phyloP scores from a whole-genome alignment of 441 rosid species.

The Jatropha podagrica region DNA sequence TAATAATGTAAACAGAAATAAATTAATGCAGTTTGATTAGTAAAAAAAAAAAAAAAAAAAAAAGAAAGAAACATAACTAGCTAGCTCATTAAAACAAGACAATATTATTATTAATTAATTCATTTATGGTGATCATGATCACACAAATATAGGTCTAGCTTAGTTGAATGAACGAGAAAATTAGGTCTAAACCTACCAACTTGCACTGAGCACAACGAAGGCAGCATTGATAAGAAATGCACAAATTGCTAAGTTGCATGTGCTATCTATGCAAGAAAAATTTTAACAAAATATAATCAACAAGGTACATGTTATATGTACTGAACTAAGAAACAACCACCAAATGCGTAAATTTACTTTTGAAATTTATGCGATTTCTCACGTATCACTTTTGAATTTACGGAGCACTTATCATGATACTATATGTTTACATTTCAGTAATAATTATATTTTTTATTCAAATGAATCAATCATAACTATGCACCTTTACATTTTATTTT shows the following conservation, averaged over 20 bases:
- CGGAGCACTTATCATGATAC: too few species aligned
- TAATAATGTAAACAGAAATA: neutral
- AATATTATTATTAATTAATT: neutral
- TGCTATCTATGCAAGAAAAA: slow-evolving; percentile 4
- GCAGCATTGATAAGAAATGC: slow-evolving; percentile 5
- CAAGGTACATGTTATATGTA: neutral
- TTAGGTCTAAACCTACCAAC: slow-evolving; percentile 21
- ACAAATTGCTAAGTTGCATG: slow-evolving; percentile 19
- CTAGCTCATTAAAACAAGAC: too few species aligned
- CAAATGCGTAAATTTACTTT: too few species aligned
- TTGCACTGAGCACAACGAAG: slow-evolving; percentile 5
- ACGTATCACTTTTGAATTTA: too few species aligned
- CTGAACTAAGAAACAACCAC: neutral
- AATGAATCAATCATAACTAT: too few species aligned
- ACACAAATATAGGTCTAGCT: slow-evolving; percentile 2
- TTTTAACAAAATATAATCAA: neutral
- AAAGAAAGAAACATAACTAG: too few species aligned
- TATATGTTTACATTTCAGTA: too few species aligned
- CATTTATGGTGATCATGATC: slow-evolving; percentile 15
- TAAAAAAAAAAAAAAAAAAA: neutral
- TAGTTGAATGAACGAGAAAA: slow-evolving; percentile 2
- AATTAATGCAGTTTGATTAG: slow-evolving; percentile 7
- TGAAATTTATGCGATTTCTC: too few species aligned
- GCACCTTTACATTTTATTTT: too few species aligned
- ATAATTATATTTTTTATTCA: too few species aligned